Evolutionary conservation across 345 rosid species (phyloP), one percentile per base, ranked within the genome.

Genomic region (Syzygium jambos): DNA sequence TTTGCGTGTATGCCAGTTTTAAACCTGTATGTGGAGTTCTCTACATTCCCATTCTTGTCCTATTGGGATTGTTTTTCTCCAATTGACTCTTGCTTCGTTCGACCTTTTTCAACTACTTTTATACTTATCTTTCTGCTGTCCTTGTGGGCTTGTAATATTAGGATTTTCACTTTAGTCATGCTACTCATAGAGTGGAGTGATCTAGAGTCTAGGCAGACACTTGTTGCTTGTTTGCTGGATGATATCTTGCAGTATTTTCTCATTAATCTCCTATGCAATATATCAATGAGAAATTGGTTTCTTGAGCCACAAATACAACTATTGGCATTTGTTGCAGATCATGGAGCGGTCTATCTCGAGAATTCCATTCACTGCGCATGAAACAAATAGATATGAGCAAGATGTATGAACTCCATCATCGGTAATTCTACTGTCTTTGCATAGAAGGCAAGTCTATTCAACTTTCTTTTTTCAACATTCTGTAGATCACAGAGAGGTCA

Each of bases 381-480:
- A 94, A 89, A 94, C 88, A 91, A 95, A 96, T 89, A 94, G 93
- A 84, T 95, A 94, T 89, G 99, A 95, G 87, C 98, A 96, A 87
- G 95, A 95, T 93, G 99, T 96, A 94, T 87, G 94, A 29, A 88
- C 29, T 25, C 88, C 55, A 19, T 56, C 87, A 11, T 41, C 27
- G 34, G 25, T 34, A 53, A 30, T 77, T 85, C 2, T 87, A 38
- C 38, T 51, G 65, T 34, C 27, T 14, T 80, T 86, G 3, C 59
- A 19, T 30, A 59, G 13, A 63, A 83, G 54, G 84, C 46, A 34
- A 38, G 30, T 51, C 63, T 49, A 11, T 87, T 68, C 89, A 63
- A 61, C 41, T 27, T 61, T 51, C 54, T 21, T 21, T 27, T 78
- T 63, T 34, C 84, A 52, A 89, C 90, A 51, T 87, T 91, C 55